A percentile compares a stretch with the other conserved stretches of the same genome.
Conservation (phyloP, 805 yeast genomes). For the Torulaspora maleeae region DNA sequence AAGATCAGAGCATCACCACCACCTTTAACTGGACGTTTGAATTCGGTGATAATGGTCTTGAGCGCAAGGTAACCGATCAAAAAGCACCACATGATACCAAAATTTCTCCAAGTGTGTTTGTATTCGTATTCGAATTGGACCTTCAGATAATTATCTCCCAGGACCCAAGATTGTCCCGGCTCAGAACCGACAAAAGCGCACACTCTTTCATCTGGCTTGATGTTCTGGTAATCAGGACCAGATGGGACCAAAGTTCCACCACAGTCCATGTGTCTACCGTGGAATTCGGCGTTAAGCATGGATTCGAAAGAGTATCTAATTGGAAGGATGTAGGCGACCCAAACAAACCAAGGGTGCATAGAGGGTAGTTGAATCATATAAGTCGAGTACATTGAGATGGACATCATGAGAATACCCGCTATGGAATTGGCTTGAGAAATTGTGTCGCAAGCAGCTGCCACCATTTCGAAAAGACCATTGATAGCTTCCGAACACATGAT, state of each 20-base stretch:
- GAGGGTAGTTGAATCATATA: conserved; percentile 52
- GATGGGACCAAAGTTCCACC: conserved; percentile 45
- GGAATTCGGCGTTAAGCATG: conserved; percentile 60
- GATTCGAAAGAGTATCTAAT: conserved; percentile 54
- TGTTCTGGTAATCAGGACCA: conserved; percentile 48
- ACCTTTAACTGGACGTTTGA: conserved; percentile 26
- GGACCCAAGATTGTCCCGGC: conserved; percentile 49
- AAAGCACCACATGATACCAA: conserved; percentile 59
- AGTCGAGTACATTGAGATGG: conserved; percentile 54
- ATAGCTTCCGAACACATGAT: conserved; percentile 24
- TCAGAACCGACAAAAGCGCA: conserved; percentile 60
- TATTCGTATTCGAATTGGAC: conserved; percentile 48
- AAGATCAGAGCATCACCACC: conserved; percentile 43
- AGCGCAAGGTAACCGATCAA: conserved; percentile 20
- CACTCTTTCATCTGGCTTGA: conserved; percentile 37
- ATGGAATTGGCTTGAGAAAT: conserved; percentile 53
- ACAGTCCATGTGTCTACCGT: conserved; percentile 35
- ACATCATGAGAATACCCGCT: conserved; percentile 48
- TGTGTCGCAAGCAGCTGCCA: conserved; percentile 47
- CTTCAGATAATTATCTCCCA: conserved; percentile 55
- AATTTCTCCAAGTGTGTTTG: conserved; percentile 73
- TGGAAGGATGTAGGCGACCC: conserved; percentile 54
- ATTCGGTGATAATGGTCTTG: conserved; percentile 24
- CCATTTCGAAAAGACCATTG: conserved; percentile 44
- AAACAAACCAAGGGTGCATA: conserved; percentile 63